Percentiles rank a stretch among this genome's conserved stretches.
These are phyloP conservation scores for Miscanthus lutarioriparius DNA, from an alignment of 176 grass and related monocot species.

Conservation along the genomic window DNA sequence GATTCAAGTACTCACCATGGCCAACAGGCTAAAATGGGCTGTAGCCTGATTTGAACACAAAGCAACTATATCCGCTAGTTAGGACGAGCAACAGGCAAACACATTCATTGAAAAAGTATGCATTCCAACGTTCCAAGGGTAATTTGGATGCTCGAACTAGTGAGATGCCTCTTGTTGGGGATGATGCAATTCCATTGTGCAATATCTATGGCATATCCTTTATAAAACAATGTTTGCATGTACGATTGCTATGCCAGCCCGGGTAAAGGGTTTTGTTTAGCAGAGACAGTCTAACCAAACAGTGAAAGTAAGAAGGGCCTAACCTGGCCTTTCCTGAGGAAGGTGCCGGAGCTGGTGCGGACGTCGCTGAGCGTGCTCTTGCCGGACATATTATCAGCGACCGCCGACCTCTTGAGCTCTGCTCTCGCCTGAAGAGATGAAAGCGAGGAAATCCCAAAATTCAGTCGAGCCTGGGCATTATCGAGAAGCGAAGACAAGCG, in stretches of 20 bases:
- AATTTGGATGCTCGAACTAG: background rate
- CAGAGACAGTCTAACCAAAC: background rate
- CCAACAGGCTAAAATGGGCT: background rate
- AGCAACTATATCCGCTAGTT: background rate
- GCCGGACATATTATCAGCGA: conserved; percentile 76
- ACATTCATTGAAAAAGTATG: background rate
- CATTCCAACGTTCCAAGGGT: background rate
- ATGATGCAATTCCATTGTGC: background rate
- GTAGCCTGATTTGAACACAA: background rate
- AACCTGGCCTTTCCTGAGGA: conserved; percentile 84
- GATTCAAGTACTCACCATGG: background rate
- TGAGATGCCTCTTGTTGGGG: background rate
- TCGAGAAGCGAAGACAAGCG: background rate
- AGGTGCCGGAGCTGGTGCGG: conserved; percentile 78
- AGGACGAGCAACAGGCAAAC: background rate
- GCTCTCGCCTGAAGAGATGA: conserved; percentile 61
- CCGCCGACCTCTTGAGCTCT: conserved; percentile 81
- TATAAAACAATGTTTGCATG: background rate
- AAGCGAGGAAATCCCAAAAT: background rate
- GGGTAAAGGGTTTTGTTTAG: background rate
- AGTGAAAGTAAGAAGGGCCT: background rate
- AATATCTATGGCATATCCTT: background rate
- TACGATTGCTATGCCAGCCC: background rate
- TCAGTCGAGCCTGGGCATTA: background rate
- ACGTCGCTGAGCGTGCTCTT: conserved; percentile 76